A percentile compares a stretch with the other conserved stretches of the same genome.
phyloP scores from a whole-genome alignment of 257 asterid species.

The Petunia secreta region DNA sequence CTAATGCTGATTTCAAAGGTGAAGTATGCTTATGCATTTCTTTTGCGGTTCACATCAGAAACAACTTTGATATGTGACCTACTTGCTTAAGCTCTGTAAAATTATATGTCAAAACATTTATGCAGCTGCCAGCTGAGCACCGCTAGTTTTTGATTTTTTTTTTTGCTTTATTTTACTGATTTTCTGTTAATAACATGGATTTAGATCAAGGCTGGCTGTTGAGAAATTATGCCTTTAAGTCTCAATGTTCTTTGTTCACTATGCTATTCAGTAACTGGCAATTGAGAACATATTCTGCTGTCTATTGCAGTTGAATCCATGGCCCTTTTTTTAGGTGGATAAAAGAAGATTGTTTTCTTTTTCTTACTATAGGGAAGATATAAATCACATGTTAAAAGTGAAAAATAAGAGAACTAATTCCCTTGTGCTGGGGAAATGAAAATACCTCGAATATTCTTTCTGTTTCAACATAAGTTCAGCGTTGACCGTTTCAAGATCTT shows the following conservation, averaged over 20 bases:
- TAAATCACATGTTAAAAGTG: neutral
- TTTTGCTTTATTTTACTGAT: slow-evolving; percentile 18
- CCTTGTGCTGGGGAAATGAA: neutral
- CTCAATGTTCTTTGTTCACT: neutral
- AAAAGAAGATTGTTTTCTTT: neutral
- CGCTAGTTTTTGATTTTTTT: slow-evolving; percentile 1
- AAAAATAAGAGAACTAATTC: slow-evolving; percentile 4
- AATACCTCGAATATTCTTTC: slow-evolving; percentile 12
- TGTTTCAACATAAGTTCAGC: slow-evolving; percentile 1
- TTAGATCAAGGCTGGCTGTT: neutral
- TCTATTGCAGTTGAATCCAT: slow-evolving; percentile 13
- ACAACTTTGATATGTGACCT: neutral
- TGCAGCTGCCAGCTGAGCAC: neutral
- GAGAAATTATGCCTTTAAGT: slow-evolving; percentile 4
- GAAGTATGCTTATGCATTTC: slow-evolving; percentile 35
- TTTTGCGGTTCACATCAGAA: slow-evolving; percentile 4
- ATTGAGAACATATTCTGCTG: neutral
- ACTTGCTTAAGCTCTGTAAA: neutral
- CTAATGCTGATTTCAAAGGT: slow-evolving; percentile 27
- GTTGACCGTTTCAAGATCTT: neutral
- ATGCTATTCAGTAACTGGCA: slow-evolving; percentile 16
- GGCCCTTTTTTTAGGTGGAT: too few species aligned
- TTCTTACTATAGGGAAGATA: slow-evolving; percentile 15
- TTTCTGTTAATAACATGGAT: neutral
- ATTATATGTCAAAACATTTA: neutral